Evolutionary conservation across 768 basidiomycete genomes (phyloP).

Genomic region (Pleurotus citrinopileatus): DNA sequence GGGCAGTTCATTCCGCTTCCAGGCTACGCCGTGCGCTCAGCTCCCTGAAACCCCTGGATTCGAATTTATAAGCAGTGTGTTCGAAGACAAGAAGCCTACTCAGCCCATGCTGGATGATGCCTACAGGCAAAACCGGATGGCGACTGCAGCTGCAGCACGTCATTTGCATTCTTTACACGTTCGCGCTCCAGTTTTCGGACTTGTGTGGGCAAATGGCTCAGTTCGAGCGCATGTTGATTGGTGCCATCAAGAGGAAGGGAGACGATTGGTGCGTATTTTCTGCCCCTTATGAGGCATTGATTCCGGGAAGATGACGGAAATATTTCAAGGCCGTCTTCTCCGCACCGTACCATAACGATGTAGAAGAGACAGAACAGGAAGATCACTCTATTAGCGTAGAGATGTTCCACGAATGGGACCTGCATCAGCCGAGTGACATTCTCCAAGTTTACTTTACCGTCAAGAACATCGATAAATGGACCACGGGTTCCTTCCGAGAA

Average conservation of each 20-base stretch:
- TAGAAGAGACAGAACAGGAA: constrained; percentile 14
- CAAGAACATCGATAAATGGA: constrained; percentile 54
- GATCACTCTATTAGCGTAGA: constrained; percentile 6
- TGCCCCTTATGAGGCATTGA: neutral
- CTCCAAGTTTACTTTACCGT: constrained; percentile 48
- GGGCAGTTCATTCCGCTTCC: constrained; percentile 47
- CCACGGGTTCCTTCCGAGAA: constrained; percentile 37
- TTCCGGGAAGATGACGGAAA: neutral
- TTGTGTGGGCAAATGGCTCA: constrained; percentile 50
- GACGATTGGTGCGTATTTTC: constrained; percentile 30
- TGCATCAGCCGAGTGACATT: constrained; percentile 42
- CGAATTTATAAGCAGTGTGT: constrained; percentile 52
- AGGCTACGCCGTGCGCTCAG: constrained; percentile 46
- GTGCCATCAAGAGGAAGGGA: constrained; percentile 33
- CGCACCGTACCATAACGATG: constrained; percentile 37
- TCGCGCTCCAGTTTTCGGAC: constrained; percentile 45
- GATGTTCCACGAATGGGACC: constrained; percentile 47
- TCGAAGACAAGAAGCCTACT: constrained; percentile 60
- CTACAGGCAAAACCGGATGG: constrained; percentile 57
- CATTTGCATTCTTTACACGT: constrained; percentile 48
- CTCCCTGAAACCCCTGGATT: constrained; percentile 45
- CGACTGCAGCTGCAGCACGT: constrained; percentile 46
- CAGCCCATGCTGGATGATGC: constrained; percentile 49
- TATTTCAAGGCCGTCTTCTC: constrained; percentile 42
- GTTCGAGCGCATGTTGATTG: constrained; percentile 58